These are phyloP conservation scores for Aspergillus felis DNA, from an alignment of 2,329 filamentous ascomycete species.

Conservation along the genomic window DNA sequence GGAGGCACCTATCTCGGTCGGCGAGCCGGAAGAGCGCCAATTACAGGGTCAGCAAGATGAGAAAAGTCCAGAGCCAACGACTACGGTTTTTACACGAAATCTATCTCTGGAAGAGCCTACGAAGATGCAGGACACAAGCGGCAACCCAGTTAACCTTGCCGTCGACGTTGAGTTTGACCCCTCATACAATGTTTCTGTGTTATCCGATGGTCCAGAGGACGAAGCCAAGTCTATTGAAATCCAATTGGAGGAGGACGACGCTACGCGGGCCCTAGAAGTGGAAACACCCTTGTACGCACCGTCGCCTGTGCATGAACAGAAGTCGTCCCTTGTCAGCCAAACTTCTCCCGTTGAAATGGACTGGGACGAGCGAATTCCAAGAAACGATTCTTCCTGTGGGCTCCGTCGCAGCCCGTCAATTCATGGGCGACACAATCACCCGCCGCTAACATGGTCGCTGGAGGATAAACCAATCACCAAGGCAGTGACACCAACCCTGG, in stretches of 20 bases:
- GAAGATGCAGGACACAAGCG: constrained; percentile 6
- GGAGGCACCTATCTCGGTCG: constrained; percentile 40
- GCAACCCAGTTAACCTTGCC: constrained; percentile 6
- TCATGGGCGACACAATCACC: constrained; percentile 31
- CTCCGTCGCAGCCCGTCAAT: constrained; percentile 36
- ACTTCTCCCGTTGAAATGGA: constrained; percentile 23
- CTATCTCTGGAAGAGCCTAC: constrained; percentile 3
- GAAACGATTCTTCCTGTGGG: constrained; percentile 19
- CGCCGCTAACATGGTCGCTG: constrained; percentile 25
- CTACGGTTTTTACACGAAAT: constrained; percentile 4
- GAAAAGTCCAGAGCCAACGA: constrained; percentile 4
- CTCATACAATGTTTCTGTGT: constrained; percentile 14
- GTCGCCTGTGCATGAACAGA: constrained; percentile 35
- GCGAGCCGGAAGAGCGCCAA: constrained; percentile 37
- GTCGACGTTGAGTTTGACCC: constrained; percentile 12
- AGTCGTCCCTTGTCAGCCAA: constrained; percentile 45
- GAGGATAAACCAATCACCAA: constrained; percentile 21
- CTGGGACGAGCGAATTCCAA: constrained; percentile 6
- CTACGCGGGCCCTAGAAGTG: not conserved
- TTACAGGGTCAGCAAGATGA: constrained; percentile 5
- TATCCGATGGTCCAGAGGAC: constrained; percentile 5
- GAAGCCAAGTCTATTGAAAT: constrained; percentile 5
- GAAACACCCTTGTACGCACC: constrained; percentile 17
- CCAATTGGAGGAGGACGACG: constrained; percentile 5
- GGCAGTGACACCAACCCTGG: constrained; percentile 21